These are phyloP conservation scores for Mucor circinelloides DNA, from an alignment of 371 early-diverging fungal genomes.

Conservation along the genomic window DNA sequence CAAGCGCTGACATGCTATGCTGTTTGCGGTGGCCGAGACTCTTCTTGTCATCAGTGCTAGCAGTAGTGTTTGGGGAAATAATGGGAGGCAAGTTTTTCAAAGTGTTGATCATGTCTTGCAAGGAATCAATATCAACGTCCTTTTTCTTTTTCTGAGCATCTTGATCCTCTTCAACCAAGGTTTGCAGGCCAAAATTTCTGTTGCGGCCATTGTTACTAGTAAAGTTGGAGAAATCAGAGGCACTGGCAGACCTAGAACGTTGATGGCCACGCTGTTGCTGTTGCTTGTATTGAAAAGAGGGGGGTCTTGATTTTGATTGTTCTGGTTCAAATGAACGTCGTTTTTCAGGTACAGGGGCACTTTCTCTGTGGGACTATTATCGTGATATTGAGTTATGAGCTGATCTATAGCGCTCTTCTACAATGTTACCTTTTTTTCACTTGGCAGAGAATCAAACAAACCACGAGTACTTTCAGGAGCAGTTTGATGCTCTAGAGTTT, in stretches of 20 bases:
- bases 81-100: conserved; percentile 55
- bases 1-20: conserved; percentile 39
- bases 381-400: background rate
- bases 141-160: conserved; percentile 14
- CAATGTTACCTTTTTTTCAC: conserved; percentile 23
- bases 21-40: conserved; percentile 38
- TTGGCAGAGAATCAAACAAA: conserved; percentile 43
- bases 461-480: conserved; percentile 58
- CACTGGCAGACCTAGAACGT: conserved; percentile 49
- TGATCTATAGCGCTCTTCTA: background rate
- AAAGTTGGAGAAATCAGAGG: conserved; percentile 28
- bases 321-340: conserved; percentile 21
- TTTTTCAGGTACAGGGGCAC: conserved; percentile 23
- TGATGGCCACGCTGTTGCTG: conserved; percentile 31
- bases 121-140: conserved; percentile 35
- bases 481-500: conserved; percentile 51
- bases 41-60: background rate
- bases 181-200: conserved; percentile 19
- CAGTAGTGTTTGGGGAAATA: conserved; percentile 10
- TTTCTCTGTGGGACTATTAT: conserved; percentile 21
- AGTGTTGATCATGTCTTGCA: conserved; percentile 60
- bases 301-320: conserved; percentile 12
- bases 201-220: conserved; percentile 13
- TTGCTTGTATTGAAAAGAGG: conserved; percentile 4
- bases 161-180: conserved; percentile 26